Base-by-base conservation (phyloP, 805 yeast species). In the Teunomyces stri region DNA sequence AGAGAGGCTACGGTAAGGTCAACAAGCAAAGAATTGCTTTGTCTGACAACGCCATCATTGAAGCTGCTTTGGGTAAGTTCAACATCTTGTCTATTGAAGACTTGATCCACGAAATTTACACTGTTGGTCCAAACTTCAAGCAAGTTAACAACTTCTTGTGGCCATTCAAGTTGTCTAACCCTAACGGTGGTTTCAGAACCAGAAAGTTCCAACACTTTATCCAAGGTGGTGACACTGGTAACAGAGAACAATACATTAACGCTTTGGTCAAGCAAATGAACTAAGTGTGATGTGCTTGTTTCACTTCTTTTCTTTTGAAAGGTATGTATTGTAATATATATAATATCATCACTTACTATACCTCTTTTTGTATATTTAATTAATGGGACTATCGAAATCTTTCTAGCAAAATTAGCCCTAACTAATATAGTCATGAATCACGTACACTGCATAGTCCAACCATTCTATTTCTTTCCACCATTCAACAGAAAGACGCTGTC, bases 191-290 rank as follows among this genome's bases (percentile, higher is more conserved):
- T 77, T 89, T 95, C 96, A 92, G 96, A 82, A 87, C 87, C 62
- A 89, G 96, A 85, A 89, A 89, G 84, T 89, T 89, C 95, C 84
- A 84, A 81, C 96, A 89, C 81, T 89, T 87, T 74, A 86, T 89
- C 83, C 95, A 88, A 81, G 96, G 96, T 82, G 96, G 96, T 86
- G 85, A 94, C 81, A 84, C 89, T 76, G 96, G 96, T 87, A 89
- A 89, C 95, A 87, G 96, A 80, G 96, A 89, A 81, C 85, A 88
- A 69, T 86, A 81, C 88, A 89, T 89, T 79, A 89, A 89, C 86
- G 85, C 87, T 74, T 86, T 89, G 78, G 88, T 89, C 72, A 87
- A 89, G 82, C 86, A 88, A 75, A 87, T 87, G 94, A 87, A 85
- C 89, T 87, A 87, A 79, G 70, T 66, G 55, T 51, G 53, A 12